These are phyloP conservation scores for Aspergillus aculeatinus DNA, from an alignment of 2,329 filamentous ascomycete genomes.

Conservation along the genomic window DNA sequence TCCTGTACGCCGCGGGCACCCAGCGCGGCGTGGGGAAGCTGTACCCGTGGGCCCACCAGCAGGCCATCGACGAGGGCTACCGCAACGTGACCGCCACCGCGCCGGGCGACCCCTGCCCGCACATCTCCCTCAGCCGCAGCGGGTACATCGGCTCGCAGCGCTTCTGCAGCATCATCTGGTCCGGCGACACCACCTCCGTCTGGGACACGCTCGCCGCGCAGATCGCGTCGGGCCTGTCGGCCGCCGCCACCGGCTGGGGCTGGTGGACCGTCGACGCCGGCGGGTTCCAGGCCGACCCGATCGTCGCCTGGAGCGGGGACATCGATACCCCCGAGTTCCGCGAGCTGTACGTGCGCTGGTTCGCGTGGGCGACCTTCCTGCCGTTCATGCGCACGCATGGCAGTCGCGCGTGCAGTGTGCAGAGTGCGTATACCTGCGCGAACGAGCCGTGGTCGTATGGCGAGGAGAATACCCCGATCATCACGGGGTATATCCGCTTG, in stretches of 20 bases:
- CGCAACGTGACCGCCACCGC: slow-evolving; percentile 50
- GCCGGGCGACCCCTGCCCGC: slow-evolving; percentile 37
- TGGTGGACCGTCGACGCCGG: slow-evolving; percentile 70
- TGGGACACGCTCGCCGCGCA: slow-evolving; percentile 60
- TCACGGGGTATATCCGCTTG: slow-evolving; percentile 56
- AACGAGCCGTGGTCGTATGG: slow-evolving; percentile 65
- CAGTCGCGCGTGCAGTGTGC: slow-evolving; percentile 53
- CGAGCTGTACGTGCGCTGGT: slow-evolving; percentile 63
- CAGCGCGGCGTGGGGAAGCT: slow-evolving; percentile 58
- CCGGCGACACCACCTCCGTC: slow-evolving; percentile 60
- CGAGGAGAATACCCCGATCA: slow-evolving; percentile 56
- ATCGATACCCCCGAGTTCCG: slow-evolving; percentile 54
- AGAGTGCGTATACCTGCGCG: slow-evolving; percentile 37
- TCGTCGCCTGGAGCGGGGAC: slow-evolving; percentile 49
- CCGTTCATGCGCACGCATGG: slow-evolving; percentile 63
- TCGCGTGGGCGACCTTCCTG: slow-evolving; percentile 63
- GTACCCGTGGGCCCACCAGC: slow-evolving; percentile 58
- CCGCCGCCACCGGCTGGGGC: slow-evolving; percentile 60
- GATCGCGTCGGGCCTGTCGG: slow-evolving; percentile 60
- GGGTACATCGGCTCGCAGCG: slow-evolving; percentile 58
- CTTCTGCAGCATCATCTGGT: slow-evolving; percentile 61
- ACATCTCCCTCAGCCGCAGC: slow-evolving; percentile 55
- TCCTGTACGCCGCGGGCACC: slow-evolving; percentile 60
- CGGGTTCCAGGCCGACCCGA: slow-evolving; percentile 57
- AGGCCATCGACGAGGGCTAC: slow-evolving; percentile 59